Evolutionary conservation across 2,329 filamentous ascomycete species (phyloP).

Genomic region (Ustulina deusta): DNA sequence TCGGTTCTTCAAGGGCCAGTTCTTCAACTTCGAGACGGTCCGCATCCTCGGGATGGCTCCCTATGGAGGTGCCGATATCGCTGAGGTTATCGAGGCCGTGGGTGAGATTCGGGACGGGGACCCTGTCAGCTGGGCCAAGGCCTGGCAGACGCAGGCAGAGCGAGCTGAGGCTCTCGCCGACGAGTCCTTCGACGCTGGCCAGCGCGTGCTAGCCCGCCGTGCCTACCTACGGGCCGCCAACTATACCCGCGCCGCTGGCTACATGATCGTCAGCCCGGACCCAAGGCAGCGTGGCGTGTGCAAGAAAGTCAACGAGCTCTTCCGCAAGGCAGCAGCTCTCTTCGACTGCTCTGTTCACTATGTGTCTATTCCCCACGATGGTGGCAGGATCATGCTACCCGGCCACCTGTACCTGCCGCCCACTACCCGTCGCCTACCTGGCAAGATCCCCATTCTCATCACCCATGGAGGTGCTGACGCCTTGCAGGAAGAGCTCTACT

Average conservation of each 20-base stretch:
- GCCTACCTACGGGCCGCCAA: conserved; percentile 9
- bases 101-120: background rate
- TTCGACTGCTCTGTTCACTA: too few species aligned
- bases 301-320: background rate
- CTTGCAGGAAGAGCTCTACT: conserved; percentile 57
- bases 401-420: conserved; percentile 9
- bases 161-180: background rate
- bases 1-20: too few species aligned
- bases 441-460: conserved; percentile 44
- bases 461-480: conserved; percentile 54
- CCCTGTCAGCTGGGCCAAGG: background rate
- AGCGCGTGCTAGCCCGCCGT: background rate
- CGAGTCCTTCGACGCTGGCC: background rate
- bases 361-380: too few species aligned
- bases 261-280: background rate
- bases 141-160: background rate
- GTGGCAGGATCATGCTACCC: background rate
- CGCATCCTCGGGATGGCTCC: conserved; percentile 3
- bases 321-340: too few species aligned
- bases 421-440: background rate
- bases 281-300: background rate
- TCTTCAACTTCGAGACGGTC: conserved; percentile 20
- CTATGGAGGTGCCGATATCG: conserved; percentile 1
- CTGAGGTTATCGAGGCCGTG: background rate
- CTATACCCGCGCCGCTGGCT: conserved; percentile 3